Percentiles rank a stretch among this genome's conserved stretches.
Conservation (phyloP, 495 filamentous ascomycete genomes). For the Aspergillus ellipticus region DNA sequence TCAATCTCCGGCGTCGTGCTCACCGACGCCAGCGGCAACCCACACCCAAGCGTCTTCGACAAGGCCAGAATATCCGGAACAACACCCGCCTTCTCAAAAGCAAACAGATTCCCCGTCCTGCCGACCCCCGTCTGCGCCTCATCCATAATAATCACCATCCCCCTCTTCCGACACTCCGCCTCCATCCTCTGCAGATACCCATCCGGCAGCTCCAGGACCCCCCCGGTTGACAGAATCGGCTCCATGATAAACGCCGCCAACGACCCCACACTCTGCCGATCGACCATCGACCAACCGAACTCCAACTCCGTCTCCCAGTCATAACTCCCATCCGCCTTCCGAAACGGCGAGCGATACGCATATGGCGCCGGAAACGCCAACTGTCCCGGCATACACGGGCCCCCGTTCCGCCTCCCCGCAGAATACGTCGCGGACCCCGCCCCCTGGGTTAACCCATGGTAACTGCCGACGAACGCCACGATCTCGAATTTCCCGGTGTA, state of each 20-base stretch:
- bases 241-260: slow-evolving; percentile 54
- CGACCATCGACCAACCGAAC: slow-evolving; percentile 50
- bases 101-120: slow-evolving; percentile 48
- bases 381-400: slow-evolving; percentile 32
- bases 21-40: slow-evolving; percentile 49
- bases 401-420: slow-evolving; percentile 40
- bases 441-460: slow-evolving; percentile 50
- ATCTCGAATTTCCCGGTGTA: slow-evolving; percentile 57
- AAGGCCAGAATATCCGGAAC: slow-evolving; percentile 52
- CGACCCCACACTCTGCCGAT: slow-evolving; percentile 49
- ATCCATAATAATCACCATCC: slow-evolving; percentile 53
- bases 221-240: slow-evolving; percentile 49
- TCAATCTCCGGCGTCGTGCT: slow-evolving; percentile 48
- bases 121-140: slow-evolving; percentile 55
- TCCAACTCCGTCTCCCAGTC: slow-evolving; percentile 57
- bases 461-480: slow-evolving; percentile 49
- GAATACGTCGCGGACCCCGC: slow-evolving; percentile 45
- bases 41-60: slow-evolving; percentile 53
- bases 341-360: slow-evolving; percentile 50
- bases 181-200: slow-evolving; percentile 47
- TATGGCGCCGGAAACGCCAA: slow-evolving; percentile 50
- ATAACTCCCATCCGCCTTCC: slow-evolving; percentile 46
- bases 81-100: slow-evolving; percentile 44
- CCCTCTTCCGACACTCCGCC: slow-evolving; percentile 44
- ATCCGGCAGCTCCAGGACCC: slow-evolving; percentile 40